A percentile compares a stretch with the other conserved stretches of the same genome.
Evolutionary conservation across 805 yeast genomes (phyloP).

Genomic region (Kurtzmaniella cleridarum): DNA sequence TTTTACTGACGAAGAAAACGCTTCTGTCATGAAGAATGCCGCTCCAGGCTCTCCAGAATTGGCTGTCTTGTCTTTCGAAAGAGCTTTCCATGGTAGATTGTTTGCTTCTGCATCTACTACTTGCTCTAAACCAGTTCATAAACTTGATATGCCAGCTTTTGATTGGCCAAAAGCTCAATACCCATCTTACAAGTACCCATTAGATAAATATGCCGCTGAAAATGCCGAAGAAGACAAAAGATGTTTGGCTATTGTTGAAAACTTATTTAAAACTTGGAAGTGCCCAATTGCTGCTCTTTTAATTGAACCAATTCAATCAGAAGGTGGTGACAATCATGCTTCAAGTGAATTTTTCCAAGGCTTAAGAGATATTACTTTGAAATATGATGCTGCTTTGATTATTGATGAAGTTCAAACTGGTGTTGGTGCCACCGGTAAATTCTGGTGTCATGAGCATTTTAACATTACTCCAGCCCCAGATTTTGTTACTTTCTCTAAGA

Average conservation of each 20-base stretch:
- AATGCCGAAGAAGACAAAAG: constrained; percentile 77
- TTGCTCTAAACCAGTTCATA: constrained; percentile 92
- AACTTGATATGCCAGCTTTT: constrained; percentile 87
- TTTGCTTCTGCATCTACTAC: constrained; percentile 90
- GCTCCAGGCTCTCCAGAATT: constrained; percentile 88
- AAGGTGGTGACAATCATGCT: constrained; percentile 91
- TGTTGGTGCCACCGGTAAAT: constrained; percentile 77
- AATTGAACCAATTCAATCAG: constrained; percentile 88
- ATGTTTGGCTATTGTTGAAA: constrained; percentile 73
- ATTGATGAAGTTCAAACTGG: constrained; percentile 91
- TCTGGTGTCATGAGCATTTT: constrained; percentile 90
- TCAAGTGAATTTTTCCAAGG: constrained; percentile 76
- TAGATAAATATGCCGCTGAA: constrained; percentile 55
- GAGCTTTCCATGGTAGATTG: constrained; percentile 92
- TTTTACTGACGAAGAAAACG: constrained; percentile 65
- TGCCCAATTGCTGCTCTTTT: constrained; percentile 83
- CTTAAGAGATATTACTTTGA: constrained; percentile 66
- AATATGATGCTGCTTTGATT: constrained; percentile 65
- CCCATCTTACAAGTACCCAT: constrained; percentile 81
- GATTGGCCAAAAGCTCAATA: constrained; percentile 96
- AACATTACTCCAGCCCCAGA: constrained; percentile 72
- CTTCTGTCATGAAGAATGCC: constrained; percentile 69
- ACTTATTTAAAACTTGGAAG: constrained; percentile 59
- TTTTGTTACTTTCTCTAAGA: constrained; percentile 81
- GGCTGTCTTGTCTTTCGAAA: constrained; percentile 79